Percentiles rank a stretch among this genome's conserved stretches.
phyloP scores from a whole-genome alignment of 2,329 filamentous ascomycete genomes.

The Corinectria fuckeliana region DNA sequence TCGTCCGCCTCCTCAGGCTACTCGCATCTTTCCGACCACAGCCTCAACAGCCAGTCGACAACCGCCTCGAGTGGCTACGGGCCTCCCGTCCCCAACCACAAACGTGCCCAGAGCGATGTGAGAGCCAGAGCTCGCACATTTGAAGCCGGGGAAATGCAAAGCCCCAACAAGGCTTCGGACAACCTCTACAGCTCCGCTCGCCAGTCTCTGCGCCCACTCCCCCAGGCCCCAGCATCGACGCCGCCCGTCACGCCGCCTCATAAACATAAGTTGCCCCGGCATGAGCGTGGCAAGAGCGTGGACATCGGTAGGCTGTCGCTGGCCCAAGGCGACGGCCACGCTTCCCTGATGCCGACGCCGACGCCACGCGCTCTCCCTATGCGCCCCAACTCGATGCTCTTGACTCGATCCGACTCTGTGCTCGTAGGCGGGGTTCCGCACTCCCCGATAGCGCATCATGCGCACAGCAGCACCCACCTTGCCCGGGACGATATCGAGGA shows the following conservation, averaged over 20 bases:
- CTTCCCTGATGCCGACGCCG: constrained; percentile 50
- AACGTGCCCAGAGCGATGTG: constrained; percentile 78
- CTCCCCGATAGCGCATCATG: constrained; percentile 40
- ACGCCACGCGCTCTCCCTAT: constrained; percentile 50
- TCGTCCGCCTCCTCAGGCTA: constrained; percentile 75
- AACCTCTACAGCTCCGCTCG: constrained; percentile 75
- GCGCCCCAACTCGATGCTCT: constrained; percentile 67
- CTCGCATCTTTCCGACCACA: constrained; percentile 66
- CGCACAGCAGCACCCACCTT: constrained; percentile 52
- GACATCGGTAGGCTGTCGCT: constrained; percentile 65
- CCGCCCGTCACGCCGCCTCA: constrained; percentile 49
- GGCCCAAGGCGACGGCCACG: constrained; percentile 50
- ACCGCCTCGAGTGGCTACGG: constrained; percentile 68
- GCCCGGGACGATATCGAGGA: constrained; percentile 77
- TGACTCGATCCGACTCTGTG: constrained; percentile 64
- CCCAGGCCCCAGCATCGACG: constrained; percentile 64
- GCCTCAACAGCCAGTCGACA: constrained; percentile 68
- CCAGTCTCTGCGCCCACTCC: constrained; percentile 77
- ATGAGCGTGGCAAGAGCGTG: constrained; percentile 69
- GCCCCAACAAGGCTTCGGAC: constrained; percentile 56
- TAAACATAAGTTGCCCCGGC: constrained; percentile 44
- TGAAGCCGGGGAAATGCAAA: constrained; percentile 51
- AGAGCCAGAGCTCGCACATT: constrained; percentile 59
- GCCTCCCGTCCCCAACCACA: constrained; percentile 60
- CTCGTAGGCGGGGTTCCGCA: constrained; percentile 44